Base-by-base conservation (phyloP, 768 basidiomycete genomes). In the Nidula microcarpa region DNA sequence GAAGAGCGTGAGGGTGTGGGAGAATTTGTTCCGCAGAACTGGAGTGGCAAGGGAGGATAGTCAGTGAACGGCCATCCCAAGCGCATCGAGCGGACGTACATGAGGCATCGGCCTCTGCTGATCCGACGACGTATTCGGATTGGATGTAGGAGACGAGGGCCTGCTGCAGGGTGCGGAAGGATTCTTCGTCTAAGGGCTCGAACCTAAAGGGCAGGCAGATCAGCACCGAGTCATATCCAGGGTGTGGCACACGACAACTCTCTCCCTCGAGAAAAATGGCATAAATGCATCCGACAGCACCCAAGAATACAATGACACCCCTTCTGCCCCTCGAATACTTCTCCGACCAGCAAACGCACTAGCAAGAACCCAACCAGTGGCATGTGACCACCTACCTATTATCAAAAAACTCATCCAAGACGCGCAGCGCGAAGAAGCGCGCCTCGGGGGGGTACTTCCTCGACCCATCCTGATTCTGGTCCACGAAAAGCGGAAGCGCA, bases 11-110 rank as follows among this genome's bases (percentile, higher is more conserved):
- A 94, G 76, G 36, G 91, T 91, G 74, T 94, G 91, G 30, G 91
- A 90, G 73, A 94, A 92, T 69, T 97, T 97, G 77, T 98, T 98
- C 65, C 95, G 86, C 51, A 98, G 72, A 71, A 90, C 93, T 95
- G 50, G 57, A 63, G 52, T 59, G 43, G 45, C 41, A 49, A 9
- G 51, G 47, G 44, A 49, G 32, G 23, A 23, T 23, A 23, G 23
- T 23, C 23, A 23, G 23, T 47, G 34, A 54, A 49, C 35, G 52
- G 48, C 37, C 37, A 44, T 33, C 52, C 30, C 35, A 18, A 18
- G 23, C 23, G 6, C 53, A 23, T 13, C 32, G 11, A 53, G 58
- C 49, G 43, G 11, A 78, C 94, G 71, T 65, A 94, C 94, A 97
- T 49, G 86, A 65, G 48, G 91, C 84, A 57, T 79, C 84, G 18